phyloP scores from a whole-genome alignment of 331 rosid species.

The Quercus lobata region DNA sequence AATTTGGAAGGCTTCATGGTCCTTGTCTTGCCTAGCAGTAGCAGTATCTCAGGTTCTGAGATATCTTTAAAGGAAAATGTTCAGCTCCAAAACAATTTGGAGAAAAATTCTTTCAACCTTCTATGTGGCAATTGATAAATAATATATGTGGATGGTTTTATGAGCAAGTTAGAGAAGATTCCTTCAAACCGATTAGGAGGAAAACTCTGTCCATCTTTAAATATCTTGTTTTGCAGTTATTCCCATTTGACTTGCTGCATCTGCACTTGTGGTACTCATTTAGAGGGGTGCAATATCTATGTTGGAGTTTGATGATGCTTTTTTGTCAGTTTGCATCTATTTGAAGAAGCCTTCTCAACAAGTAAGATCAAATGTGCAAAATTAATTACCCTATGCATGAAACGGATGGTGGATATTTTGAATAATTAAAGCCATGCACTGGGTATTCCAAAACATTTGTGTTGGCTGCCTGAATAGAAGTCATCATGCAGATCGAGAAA shows the following conservation, averaged over 20 bases:
- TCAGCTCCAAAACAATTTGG: too few relatives aligned
- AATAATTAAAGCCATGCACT: background rate
- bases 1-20: background rate
- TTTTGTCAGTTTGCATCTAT: background rate
- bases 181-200: too few relatives aligned
- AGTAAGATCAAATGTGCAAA: background rate
- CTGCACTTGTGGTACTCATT: background rate
- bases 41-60: too few relatives aligned
- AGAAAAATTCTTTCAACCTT: too few relatives aligned
- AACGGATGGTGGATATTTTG: background rate
- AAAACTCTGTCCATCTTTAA: background rate
- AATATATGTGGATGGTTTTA: too few relatives aligned
- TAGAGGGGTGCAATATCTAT: background rate
- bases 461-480: too few relatives aligned
- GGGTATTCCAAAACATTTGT: too few relatives aligned
- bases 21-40: too few relatives aligned
- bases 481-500: too few relatives aligned
- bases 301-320: background rate
- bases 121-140: too few relatives aligned
- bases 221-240: background rate
- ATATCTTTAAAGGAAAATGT: too few relatives aligned
- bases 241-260: background rate
- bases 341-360: background rate
- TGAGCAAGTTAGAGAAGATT: too few relatives aligned
- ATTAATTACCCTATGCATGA: background rate